A percentile compares a stretch with the other conserved stretches of the same genome.
phyloP scores from a whole-genome alignment of 306 rosid species.

The Vachellia collinsii region DNA sequence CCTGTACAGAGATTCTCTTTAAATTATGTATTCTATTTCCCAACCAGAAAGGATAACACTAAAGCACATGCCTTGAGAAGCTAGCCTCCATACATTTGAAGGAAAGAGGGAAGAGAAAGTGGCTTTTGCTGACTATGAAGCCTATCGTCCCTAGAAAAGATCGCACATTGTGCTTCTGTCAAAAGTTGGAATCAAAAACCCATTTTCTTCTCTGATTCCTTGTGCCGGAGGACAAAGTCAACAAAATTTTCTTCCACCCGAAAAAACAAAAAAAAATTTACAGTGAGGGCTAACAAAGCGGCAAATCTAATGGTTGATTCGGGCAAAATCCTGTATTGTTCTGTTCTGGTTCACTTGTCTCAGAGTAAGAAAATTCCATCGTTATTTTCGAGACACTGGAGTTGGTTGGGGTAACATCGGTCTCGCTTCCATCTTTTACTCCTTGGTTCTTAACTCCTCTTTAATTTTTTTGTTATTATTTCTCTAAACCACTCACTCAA shows the following conservation, averaged over 20 bases:
- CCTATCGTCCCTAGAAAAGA: neutral
- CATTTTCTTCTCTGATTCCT: neutral
- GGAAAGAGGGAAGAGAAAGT: constrained; percentile 21
- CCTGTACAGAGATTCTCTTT: constrained; percentile 33
- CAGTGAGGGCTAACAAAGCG: neutral
- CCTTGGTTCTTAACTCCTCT: too few species aligned
- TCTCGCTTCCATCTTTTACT: neutral
- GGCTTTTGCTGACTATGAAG: constrained; percentile 41
- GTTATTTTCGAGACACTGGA: neutral
- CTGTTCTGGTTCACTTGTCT: neutral
- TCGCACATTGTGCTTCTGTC: constrained; percentile 38
- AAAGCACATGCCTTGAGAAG: constrained; percentile 27
- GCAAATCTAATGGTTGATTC: neutral
- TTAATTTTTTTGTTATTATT: too few species aligned
- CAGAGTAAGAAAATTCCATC: neutral
- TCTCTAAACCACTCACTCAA: too few species aligned
- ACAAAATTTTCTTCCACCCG: neutral
- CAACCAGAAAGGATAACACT: neutral
- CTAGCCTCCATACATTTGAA: constrained; percentile 22
- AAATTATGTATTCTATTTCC: neutral
- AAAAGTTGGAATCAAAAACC: constrained; percentile 38
- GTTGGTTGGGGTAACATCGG: neutral
- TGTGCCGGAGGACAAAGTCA: neutral
- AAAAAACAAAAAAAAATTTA: neutral
- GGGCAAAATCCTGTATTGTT: neutral